Conservation (phyloP, 2,329 filamentous ascomycete species). For the Aspergillus latus region DNA sequence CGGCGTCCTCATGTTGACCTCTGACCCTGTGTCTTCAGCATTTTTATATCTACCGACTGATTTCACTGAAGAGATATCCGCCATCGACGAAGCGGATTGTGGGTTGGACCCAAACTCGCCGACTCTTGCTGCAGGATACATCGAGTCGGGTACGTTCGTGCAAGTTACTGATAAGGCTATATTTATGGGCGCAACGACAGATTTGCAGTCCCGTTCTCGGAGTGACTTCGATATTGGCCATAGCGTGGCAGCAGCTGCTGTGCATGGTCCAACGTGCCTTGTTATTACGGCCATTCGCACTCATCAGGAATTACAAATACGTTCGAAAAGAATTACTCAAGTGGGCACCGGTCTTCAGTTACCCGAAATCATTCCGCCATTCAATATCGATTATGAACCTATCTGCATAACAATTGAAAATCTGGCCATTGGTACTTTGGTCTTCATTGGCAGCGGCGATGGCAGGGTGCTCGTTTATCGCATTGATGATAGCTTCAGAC, state of each 20-base stretch:
- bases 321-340: slow-evolving; percentile 26
- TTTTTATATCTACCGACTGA: slow-evolving; percentile 41
- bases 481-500: slow-evolving; percentile 24
- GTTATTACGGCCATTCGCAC: slow-evolving; percentile 31
- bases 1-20: slow-evolving; percentile 42
- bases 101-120: slow-evolving; percentile 43
- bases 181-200: slow-evolving; percentile 29
- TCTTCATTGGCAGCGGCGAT: slow-evolving; percentile 44
- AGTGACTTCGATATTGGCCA: slow-evolving; percentile 25
- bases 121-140: slow-evolving; percentile 46
- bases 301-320: slow-evolving; percentile 28
- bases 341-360: slow-evolving; percentile 22
- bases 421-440: slow-evolving; percentile 26
- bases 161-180: slow-evolving; percentile 45
- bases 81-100: slow-evolving; percentile 39
- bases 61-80: slow-evolving; percentile 39
- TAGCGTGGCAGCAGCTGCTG: slow-evolving; percentile 31
- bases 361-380: slow-evolving; percentile 22
- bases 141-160: slow-evolving; percentile 36
- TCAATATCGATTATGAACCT: slow-evolving; percentile 36
- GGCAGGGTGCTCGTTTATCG: slow-evolving; percentile 38
- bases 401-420: slow-evolving; percentile 36
- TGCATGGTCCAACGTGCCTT: slow-evolving; percentile 30
- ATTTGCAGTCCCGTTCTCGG: slow-evolving; percentile 23
- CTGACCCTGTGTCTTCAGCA: slow-evolving; percentile 43